Evolutionary conservation across 2,329 filamentous ascomycete species (phyloP).

Genomic region (Fusarium torreyae): DNA sequence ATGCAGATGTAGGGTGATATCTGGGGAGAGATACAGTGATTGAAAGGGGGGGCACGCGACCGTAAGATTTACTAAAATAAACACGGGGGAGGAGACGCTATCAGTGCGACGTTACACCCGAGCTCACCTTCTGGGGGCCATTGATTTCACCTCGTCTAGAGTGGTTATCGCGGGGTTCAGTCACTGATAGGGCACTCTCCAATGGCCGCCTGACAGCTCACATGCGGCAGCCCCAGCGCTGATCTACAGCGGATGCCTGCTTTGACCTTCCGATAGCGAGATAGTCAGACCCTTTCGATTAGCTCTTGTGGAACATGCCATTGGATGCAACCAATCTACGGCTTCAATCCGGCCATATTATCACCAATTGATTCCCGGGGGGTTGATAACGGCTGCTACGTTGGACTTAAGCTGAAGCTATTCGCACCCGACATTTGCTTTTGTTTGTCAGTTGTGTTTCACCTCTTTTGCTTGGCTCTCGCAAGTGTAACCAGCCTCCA

Average conservation of each 20-base stretch:
- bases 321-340: constrained; percentile 30
- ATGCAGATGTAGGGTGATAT: not conserved
- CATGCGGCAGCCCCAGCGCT: constrained; percentile 2
- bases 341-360: constrained; percentile 38
- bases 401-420: constrained; percentile 26
- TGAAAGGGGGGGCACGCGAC: constrained; percentile 23
- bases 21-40: not conserved
- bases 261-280: constrained; percentile 28
- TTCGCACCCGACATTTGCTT: constrained; percentile 9
- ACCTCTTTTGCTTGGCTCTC: not conserved
- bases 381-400: constrained; percentile 29
- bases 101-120: constrained; percentile 27
- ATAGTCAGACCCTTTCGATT: constrained; percentile 11
- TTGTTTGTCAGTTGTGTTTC: not conserved
- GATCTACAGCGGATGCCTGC: not conserved
- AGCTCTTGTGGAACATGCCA: constrained; percentile 29
- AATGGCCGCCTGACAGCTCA: constrained; percentile 14
- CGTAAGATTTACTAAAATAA: constrained; percentile 31
- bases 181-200: constrained; percentile 11
- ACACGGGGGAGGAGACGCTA: constrained; percentile 20
- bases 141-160: not conserved
- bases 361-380: constrained; percentile 18
- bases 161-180: constrained; percentile 30
- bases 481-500: constrained; percentile 24
- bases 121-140: not conserved